Evolutionary conservation across 805 yeast genomes (phyloP), one percentile per base, ranked within the genome.

Genomic region (Kodamaea neixiangensis): DNA sequence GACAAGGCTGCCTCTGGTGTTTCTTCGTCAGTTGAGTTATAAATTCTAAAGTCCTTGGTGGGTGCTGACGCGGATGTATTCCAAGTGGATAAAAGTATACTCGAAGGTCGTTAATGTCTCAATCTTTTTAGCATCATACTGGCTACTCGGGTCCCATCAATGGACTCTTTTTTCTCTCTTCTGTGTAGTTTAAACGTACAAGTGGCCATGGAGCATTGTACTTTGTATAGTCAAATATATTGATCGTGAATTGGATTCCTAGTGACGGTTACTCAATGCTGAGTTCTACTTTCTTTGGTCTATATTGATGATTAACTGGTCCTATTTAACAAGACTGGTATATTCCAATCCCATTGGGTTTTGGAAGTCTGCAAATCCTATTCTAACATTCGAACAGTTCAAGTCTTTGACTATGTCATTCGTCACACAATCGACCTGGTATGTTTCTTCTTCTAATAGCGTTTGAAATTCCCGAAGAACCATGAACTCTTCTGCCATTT

Each of bases 1-100:
- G 72, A 76, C 59, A 78, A 76, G 50, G 79, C 75, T 58, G 78
- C 79, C 49, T 73, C 75, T 50, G 79, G 72, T 52, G 70, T 72
- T 20, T 73, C 78, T 38, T 52, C 67, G 20, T 56, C 67, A 21
- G 68, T 67, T 34, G 62, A 66, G 48, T 52, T 63, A 39, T 48
- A 48, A 45, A 21, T 37, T 19, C 21, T 37, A 37, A 37, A 37
- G 41, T 37, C 41, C 41, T 37, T 37, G 41, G 19, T 37, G 41
- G 41, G 21, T 37, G 41, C 21, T 19, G 21, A 37, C 9, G 41
- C 41, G 17, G 41, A 37, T 14, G 41, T 37, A 17, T 37, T 37
- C 41, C 21, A 15, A 37, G 41, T 37, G 41, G 38, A 14, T 34
- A 34, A 34, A 34, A 34, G 38, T 34, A 34, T 34, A 4, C 18